phyloP scores from a whole-genome alignment of 2,329 filamentous ascomycete species.

The Peltaster fructicola region DNA sequence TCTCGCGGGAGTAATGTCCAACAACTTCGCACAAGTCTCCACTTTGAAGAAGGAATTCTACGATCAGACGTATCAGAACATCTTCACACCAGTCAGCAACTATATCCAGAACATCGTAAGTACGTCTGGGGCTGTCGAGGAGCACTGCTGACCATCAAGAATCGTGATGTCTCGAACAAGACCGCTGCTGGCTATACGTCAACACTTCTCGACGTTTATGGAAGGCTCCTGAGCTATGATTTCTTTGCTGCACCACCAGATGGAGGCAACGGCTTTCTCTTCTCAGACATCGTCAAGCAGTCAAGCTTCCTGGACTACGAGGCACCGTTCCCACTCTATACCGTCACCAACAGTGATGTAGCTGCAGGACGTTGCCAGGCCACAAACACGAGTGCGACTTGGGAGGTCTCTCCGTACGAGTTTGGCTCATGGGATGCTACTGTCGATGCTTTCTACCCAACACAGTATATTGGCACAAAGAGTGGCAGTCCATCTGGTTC shows the following conservation, averaged over 20 bases:
- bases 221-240: conserved; percentile 4
- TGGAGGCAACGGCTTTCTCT: conserved; percentile 2
- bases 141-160: too few species aligned
- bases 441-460: conserved; percentile 6
- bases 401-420: conserved; percentile 6
- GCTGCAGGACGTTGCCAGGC: conserved; percentile 3
- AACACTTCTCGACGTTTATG: conserved; percentile 5
- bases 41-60: conserved; percentile 3
- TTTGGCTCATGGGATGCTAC: conserved; percentile 6
- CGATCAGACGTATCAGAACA: conserved; percentile 6
- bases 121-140: too few species aligned
- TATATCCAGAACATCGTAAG: conserved; percentile 1
- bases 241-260: conserved; percentile 3
- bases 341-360: conserved; percentile 5
- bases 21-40: conserved; percentile 6
- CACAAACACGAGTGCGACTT: conserved; percentile 3
- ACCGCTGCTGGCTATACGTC: conserved; percentile 5
- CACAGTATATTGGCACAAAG: conserved; percentile 5
- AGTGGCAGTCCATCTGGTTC: conserved; percentile 1
- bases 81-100: conserved; percentile 2
- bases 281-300: conserved; percentile 1
- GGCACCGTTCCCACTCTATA: conserved; percentile 6
- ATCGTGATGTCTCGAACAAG: conserved; percentile 5
- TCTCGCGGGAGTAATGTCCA: conserved; percentile 5
- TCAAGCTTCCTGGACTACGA: conserved; percentile 4